These are phyloP conservation scores for Diplocarpon mali DNA, from an alignment of 2,329 filamentous ascomycete species.

Conservation along the genomic window DNA sequence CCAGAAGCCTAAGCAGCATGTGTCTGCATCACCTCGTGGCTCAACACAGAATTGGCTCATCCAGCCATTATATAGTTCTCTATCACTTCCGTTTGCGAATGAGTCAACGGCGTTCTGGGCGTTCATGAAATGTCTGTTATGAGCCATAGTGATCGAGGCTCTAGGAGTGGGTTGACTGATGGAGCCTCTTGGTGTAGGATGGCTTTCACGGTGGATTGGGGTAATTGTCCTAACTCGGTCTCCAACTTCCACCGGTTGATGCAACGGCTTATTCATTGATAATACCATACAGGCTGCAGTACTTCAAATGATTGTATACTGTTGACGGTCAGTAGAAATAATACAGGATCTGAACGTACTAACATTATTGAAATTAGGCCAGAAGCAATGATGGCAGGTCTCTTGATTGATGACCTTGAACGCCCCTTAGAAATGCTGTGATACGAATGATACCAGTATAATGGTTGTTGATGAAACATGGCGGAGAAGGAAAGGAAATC, in stretches of 20 bases:
- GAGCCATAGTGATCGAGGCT: not conserved
- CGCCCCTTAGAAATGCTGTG: constrained; percentile 11
- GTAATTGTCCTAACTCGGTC: not conserved
- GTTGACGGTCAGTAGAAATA: no score
- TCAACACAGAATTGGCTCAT: constrained; percentile 31
- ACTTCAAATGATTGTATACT: no score
- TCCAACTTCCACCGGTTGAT: not conserved
- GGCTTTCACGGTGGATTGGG: constrained; percentile 7
- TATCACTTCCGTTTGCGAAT: not conserved
- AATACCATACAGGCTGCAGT: no score
- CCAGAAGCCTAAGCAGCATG: constrained; percentile 31
- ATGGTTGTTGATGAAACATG: not conserved
- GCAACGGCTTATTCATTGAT: not conserved
- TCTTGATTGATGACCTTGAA: not conserved
- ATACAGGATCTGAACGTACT: no score
- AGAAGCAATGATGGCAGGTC: no score
- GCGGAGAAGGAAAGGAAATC: not conserved
- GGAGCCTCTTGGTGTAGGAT: not conserved
- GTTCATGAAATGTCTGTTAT: not conserved
- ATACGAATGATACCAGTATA: constrained; percentile 9
- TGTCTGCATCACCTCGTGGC: constrained; percentile 23
- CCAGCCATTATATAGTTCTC: constrained; percentile 18
- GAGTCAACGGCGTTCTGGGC: not conserved
- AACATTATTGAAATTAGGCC: no score
- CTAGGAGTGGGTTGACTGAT: not conserved